Evolutionary conservation across 768 basidiomycete genomes (phyloP).

Genomic region (Kwoniella shandongensis): DNA sequence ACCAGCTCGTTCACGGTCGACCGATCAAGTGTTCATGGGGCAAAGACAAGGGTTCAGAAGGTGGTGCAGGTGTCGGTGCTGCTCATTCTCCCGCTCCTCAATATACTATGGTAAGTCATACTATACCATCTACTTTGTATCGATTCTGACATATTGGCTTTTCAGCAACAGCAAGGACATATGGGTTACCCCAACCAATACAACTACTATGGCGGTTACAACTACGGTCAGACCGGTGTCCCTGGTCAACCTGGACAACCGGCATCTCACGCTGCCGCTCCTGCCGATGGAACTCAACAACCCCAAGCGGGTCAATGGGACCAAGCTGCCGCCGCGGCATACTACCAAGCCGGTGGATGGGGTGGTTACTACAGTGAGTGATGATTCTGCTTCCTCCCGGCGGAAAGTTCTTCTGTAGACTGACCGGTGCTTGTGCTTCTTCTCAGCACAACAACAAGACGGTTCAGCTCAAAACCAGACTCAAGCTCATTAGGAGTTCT

Average conservation of each 20-base stretch:
- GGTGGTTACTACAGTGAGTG: conserved; percentile 41
- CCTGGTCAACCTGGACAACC: conserved; percentile 43
- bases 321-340: conserved; percentile 29
- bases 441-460: conserved; percentile 25
- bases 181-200: conserved; percentile 34
- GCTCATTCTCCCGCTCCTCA: conserved; percentile 57
- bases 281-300: conserved; percentile 6
- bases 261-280: conserved; percentile 11
- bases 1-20: conserved; percentile 93
- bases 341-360: conserved; percentile 39
- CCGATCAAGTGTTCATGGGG: conserved; percentile 99
- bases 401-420: too few relatives aligned
- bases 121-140: conserved; percentile 31
- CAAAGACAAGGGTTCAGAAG: conserved; percentile 64
- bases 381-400: too few relatives aligned
- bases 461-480: conserved; percentile 13
- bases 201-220: conserved; percentile 45
- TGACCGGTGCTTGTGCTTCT: background rate
- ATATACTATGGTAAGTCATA: conserved; percentile 72
- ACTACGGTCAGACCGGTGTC: conserved; percentile 37
- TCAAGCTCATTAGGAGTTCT: conserved; percentile 13
- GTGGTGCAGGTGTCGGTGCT: conserved; percentile 65
- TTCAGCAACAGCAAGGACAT: conserved; percentile 14
- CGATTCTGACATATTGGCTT: conserved; percentile 55
- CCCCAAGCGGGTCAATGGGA: conserved; percentile 31